Conservation (phyloP, 2,329 filamentous ascomycete genomes). For the Chrysoporthe cubensis region DNA sequence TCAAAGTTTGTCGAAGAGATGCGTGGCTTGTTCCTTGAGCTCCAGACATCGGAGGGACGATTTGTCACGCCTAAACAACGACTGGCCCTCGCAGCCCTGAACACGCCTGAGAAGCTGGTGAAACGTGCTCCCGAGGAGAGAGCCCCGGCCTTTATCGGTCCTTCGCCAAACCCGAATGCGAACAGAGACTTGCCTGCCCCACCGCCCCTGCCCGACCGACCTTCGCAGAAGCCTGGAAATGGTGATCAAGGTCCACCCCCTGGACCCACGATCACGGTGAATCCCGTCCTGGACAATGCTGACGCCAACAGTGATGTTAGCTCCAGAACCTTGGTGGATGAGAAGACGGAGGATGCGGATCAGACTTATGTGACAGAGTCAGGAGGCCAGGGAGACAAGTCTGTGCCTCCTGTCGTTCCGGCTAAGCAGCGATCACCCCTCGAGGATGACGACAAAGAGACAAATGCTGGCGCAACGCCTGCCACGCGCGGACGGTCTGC, state of each 20-base stretch:
- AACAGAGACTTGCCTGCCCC: constrained; percentile 36
- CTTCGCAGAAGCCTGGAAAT: constrained; percentile 45
- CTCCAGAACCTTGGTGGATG: constrained; percentile 56
- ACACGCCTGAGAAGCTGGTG: constrained; percentile 37
- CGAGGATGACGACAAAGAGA: constrained; percentile 29
- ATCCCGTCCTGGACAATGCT: constrained; percentile 36
- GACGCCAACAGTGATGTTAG: constrained; percentile 54
- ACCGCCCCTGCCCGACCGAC: constrained; percentile 56
- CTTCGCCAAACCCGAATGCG: constrained; percentile 3
- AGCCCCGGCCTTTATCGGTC: constrained; percentile 25
- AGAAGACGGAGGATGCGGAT: constrained; percentile 43
- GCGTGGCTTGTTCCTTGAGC: constrained; percentile 68
- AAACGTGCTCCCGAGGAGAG: constrained; percentile 25
- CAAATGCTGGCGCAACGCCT: constrained; percentile 5
- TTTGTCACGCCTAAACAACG: constrained; percentile 74
- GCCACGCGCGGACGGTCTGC: constrained; percentile 1
- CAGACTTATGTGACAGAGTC: constrained; percentile 41
- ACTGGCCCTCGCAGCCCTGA: constrained; percentile 78
- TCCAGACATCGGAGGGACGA: constrained; percentile 65
- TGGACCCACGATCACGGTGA: constrained; percentile 32
- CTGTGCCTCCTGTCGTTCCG: constrained; percentile 26
- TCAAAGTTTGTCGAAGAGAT: constrained; percentile 74
- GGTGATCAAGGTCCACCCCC: constrained; percentile 21
- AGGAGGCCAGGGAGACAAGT: constrained; percentile 8
- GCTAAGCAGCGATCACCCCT: constrained; percentile 33